Evolutionary conservation across 2,329 filamentous ascomycete genomes (phyloP).

Genomic region (Myriosclerotinia duriaeana): DNA sequence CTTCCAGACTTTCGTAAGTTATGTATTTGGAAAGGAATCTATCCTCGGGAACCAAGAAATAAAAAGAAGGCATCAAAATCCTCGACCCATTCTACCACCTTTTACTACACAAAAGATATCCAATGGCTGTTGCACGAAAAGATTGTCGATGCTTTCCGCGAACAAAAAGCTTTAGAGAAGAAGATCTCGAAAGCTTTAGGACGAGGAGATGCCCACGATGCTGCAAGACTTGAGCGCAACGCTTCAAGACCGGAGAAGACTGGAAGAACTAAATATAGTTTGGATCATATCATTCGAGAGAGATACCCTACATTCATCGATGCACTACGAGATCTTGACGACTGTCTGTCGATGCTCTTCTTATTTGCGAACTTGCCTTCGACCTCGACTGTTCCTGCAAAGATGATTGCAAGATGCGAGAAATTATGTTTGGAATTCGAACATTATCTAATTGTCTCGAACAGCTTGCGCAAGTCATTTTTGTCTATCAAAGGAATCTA

Average conservation of each 20-base stretch:
- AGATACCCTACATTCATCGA: conserved; percentile 97
- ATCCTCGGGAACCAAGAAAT: conserved; percentile 92
- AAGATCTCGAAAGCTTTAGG: conserved; percentile 94
- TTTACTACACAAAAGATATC: conserved; percentile 90
- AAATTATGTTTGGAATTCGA: conserved; percentile 92
- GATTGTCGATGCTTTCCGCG: conserved; percentile 88
- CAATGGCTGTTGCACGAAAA: conserved; percentile 98
- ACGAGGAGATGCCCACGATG: conserved; percentile 86
- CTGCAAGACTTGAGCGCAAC: conserved; percentile 81
- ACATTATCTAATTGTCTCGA: conserved; percentile 91
- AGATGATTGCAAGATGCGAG: conserved; percentile 95
- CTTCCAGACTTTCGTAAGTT: conserved; percentile 95
- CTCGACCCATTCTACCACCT: conserved; percentile 86
- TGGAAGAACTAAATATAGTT: conserved; percentile 81
- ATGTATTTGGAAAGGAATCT: conserved; percentile 99
- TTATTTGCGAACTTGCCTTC: conserved; percentile 95
- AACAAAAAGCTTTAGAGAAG: conserved; percentile 95
- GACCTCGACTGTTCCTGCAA: conserved; percentile 82
- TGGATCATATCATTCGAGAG: conserved; percentile 97
- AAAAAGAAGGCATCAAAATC: conserved; percentile 96
- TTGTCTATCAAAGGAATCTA: conserved; percentile 99
- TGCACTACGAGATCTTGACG: conserved; percentile 89
- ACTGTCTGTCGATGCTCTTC: conserved; percentile 95
- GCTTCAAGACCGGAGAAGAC: conserved; percentile 87
- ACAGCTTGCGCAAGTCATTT: conserved; percentile 93